Evolutionary conservation across 805 yeast genomes (phyloP), one percentile per base, ranked within the genome.

Genomic region (Candida anglica): DNA sequence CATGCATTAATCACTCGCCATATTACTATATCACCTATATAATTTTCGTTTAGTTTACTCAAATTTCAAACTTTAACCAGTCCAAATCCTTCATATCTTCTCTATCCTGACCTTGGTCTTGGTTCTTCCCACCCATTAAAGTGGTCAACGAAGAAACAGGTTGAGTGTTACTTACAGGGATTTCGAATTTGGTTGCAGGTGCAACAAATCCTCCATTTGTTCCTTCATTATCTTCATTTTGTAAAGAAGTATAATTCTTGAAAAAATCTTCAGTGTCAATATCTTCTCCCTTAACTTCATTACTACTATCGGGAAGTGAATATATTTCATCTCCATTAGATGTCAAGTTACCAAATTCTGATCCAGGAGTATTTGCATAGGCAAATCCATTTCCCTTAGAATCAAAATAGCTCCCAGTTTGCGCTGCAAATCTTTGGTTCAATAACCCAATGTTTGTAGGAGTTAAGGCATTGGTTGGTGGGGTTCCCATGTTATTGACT

Each of bases 61-160:
- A 32, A 5, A 32, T 35, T 15, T 52, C 57, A 40, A 52, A 52
- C 37, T 52, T 52, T 26, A 52, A 42, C 57, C 57, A 52, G 37
- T 50, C 56, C 20, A 52, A 43, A 37, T 52, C 57, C 23, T 34
- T 17, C 13, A 29, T 30, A 16, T 29, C 37, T n/a, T 37, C 38
- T 19, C 29, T 27, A 13, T 19, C 23, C 16, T 22, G 26, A 19
- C 24, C 29, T 15, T 27, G 15, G 40, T 28, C 5, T 11, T 21
- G 10, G 23, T 21, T 23, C 34, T 24, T 25, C 34, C 41, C 33
- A 27, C 42, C 47, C 15, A n/a, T n/a, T n/a, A n/a, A n/a, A n/a
- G 38, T 27, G 2, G 38, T 36, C 27, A 40, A 36, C 26, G 47
- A 42, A 15, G 44, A 39, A 10, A 31, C 39, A 3, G 41, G 46